Conservation (phyloP, 257 asterid species). For the Solanum rostratum region DNA sequence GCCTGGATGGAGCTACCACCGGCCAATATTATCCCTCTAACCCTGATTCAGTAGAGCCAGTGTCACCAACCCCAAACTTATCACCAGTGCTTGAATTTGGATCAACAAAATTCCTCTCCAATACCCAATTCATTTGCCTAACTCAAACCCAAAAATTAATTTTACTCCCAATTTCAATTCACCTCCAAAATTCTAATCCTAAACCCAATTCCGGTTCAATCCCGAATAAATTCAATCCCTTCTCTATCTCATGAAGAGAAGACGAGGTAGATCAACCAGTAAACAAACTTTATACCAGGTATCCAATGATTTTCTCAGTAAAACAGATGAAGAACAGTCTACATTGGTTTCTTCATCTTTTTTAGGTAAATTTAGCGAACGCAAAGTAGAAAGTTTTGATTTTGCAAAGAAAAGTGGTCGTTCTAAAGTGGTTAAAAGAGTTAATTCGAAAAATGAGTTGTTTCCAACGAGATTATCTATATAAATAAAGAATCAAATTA, state of each 20-base stretch:
- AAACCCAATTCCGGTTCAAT: slow-evolving; percentile 2
- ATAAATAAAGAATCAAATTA: slow-evolving; percentile 60
- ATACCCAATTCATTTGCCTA: slow-evolving; percentile 26
- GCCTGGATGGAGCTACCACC: slow-evolving; percentile 7
- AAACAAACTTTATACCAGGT: slow-evolving; percentile 17
- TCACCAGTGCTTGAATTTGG: slow-evolving; percentile 7
- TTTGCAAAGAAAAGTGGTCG: background rate
- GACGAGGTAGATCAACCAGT: slow-evolving; percentile 58
- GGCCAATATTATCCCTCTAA: slow-evolving; percentile 12
- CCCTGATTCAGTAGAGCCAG: slow-evolving; percentile 12
- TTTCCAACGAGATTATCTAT: slow-evolving; percentile 72
- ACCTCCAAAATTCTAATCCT: slow-evolving; percentile 3
- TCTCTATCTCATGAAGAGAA: slow-evolving; percentile 43
- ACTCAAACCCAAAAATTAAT: slow-evolving; percentile 14
- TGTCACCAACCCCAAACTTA: slow-evolving; percentile 38
- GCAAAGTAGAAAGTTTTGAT: slow-evolving; percentile 3
- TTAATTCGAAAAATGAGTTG: slow-evolving; percentile 4
- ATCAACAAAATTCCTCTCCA: slow-evolving; percentile 21
- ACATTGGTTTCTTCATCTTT: background rate
- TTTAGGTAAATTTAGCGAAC: background rate
- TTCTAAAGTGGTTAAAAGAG: background rate
- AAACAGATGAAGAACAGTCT: background rate
- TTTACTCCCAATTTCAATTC: slow-evolving; percentile 1
- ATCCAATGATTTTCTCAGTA: slow-evolving; percentile 6
- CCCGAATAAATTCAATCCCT: slow-evolving; percentile 12